Percentiles rank a stretch among this genome's conserved stretches.
phyloP scores from a whole-genome alignment of 306 rosid species.

The Cicer yamashitae region DNA sequence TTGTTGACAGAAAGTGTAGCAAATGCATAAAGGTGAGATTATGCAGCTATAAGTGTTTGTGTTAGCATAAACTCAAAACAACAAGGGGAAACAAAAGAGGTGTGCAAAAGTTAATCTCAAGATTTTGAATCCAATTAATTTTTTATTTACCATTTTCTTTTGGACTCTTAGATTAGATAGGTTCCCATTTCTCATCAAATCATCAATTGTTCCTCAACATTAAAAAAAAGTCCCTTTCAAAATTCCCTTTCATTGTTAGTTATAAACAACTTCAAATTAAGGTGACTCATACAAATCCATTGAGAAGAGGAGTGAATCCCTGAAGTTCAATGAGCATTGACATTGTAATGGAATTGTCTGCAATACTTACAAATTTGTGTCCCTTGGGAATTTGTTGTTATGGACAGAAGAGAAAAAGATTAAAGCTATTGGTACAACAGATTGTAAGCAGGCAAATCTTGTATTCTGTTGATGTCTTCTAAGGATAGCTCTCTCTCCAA shows the following conservation, averaged over 20 bases:
- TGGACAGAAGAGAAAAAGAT: slow-evolving; percentile 34
- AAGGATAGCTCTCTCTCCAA: slow-evolving; percentile 88
- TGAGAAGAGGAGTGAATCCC: slow-evolving; percentile 25
- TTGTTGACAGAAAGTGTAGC: neutral
- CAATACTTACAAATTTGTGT: slow-evolving; percentile 46
- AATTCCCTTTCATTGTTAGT: slow-evolving; percentile 5
- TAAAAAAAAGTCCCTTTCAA: slow-evolving; percentile 17
- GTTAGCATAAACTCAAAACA: neutral
- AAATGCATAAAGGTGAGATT: neutral
- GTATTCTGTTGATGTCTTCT: slow-evolving; percentile 75
- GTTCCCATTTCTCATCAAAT: slow-evolving; percentile 32
- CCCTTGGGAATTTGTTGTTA: slow-evolving; percentile 39
- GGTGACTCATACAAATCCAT: slow-evolving; percentile 33
- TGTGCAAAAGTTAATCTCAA: slow-evolving; percentile 2
- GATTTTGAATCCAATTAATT: no score
- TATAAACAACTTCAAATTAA: slow-evolving; percentile 14
- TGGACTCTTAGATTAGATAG: neutral
- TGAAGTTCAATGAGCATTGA: slow-evolving; percentile 26
- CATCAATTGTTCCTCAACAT: neutral
- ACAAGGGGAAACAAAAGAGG: neutral
- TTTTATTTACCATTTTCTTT: neutral
- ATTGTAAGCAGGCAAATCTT: slow-evolving; percentile 89
- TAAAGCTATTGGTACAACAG: slow-evolving; percentile 63
- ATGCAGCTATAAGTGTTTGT: neutral
- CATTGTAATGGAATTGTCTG: slow-evolving; percentile 24